These are phyloP conservation scores for Sporothrix phasma DNA, from an alignment of 2,329 filamentous ascomycete genomes.

Conservation along the genomic window DNA sequence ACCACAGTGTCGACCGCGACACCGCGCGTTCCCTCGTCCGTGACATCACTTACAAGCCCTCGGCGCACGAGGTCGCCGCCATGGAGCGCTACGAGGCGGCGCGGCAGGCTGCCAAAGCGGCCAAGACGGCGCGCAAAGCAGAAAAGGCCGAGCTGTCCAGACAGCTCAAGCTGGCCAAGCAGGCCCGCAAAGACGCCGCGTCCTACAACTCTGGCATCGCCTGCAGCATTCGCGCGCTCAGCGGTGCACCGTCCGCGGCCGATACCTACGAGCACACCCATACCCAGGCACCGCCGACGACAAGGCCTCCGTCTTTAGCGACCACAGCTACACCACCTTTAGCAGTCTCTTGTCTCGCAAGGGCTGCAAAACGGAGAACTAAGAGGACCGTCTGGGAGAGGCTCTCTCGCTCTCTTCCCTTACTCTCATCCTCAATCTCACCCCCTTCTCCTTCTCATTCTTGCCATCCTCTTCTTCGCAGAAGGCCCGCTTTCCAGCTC, in stretches of 20 bases:
- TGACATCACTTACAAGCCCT: constrained; percentile 12
- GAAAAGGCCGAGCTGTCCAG: neutral
- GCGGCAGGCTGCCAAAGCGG: constrained; percentile 4
- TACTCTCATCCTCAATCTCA: too few relatives aligned
- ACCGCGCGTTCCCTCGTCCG: neutral
- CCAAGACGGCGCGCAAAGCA: neutral
- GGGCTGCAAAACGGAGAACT: neutral
- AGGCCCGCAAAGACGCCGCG: constrained; percentile 7
- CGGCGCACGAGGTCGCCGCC: constrained; percentile 1
- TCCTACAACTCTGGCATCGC: neutral
- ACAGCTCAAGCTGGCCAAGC: neutral
- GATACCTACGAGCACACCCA: neutral
- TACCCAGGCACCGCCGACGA: constrained; percentile 8
- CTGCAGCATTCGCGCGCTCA: neutral
- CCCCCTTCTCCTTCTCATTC: too few relatives aligned
- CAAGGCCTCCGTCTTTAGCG: constrained; percentile 22
- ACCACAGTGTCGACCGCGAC: constrained; percentile 6
- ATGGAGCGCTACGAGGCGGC: constrained; percentile 9
- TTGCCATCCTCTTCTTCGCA: too few relatives aligned
- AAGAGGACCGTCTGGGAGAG: neutral
- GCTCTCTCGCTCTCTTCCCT: too few relatives aligned
- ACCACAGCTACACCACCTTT: constrained; percentile 18
- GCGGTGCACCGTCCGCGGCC: neutral
- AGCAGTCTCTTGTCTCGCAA: constrained; percentile 8
- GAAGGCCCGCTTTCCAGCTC: too few relatives aligned